Percentiles rank a stretch among this genome's conserved stretches.
Evolutionary conservation across 2,329 filamentous ascomycete species (phyloP).

Genomic region (Alternaria triticina): DNA sequence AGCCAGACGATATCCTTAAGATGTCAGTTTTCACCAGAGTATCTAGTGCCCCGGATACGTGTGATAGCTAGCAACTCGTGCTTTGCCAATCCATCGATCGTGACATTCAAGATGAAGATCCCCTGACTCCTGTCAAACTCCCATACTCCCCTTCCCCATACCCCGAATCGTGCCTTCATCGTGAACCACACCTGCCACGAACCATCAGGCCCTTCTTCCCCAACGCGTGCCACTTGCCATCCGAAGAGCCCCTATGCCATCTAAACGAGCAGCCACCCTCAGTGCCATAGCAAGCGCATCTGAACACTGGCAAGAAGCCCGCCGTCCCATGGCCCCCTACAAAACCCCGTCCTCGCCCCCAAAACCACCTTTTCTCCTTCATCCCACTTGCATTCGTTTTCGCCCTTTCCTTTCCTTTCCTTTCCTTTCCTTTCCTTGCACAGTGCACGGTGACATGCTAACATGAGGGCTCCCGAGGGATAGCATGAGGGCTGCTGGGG

Average conservation of each 20-base stretch:
- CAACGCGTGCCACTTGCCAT: not conserved
- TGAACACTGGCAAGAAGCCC: not conserved
- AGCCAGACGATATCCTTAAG: too few species aligned
- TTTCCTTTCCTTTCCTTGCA: not conserved
- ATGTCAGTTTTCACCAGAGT: too few species aligned
- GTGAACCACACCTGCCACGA: not conserved
- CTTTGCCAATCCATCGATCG: accelerated
- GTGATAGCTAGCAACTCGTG: not conserved
- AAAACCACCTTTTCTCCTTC: not conserved
- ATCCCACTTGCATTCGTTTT: not conserved
- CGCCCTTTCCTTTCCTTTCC: not conserved
- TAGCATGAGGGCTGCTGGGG: too few species aligned
- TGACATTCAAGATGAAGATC: not conserved
- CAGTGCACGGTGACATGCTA: not conserved
- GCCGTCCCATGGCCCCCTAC: not conserved
- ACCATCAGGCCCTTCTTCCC: not conserved
- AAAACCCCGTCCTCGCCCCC: not conserved
- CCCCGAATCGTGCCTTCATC: not conserved
- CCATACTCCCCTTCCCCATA: not conserved
- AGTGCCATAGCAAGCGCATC: not conserved
- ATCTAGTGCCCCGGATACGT: too few species aligned
- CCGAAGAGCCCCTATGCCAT: not conserved
- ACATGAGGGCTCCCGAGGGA: not conserved
- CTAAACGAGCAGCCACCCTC: not conserved
- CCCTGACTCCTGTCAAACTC: not conserved